Base-by-base conservation (phyloP, 75 land plant genomes). In the Pinus tabuliformis region DNA sequence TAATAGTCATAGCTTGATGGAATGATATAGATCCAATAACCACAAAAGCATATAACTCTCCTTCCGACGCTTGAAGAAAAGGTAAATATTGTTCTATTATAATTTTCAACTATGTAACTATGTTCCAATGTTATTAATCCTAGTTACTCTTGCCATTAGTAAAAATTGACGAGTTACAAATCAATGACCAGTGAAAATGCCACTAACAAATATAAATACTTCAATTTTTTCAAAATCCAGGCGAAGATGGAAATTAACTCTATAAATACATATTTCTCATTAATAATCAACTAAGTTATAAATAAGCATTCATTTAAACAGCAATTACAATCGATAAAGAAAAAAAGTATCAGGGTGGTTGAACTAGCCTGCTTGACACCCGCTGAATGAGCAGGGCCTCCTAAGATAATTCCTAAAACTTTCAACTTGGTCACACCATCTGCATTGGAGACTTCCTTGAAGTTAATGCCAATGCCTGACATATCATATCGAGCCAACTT, bases 401-500 rank as follows among this genome's bases (percentile, higher is more conserved):
- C 95, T 63, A 97, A 87, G 21, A 95, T 79, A 26, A 97, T 81
- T 22, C 99, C 99, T 73, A 91, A 62, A 21, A 97, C 93, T 82
- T 89, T 95, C 82, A 97, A 70, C 77, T 77, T 86, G 58, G 82
- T 58, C 26, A 58, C 58, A 52, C 95, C 93, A 78, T 81, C 73
- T 21, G 81, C 89, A 78, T 76, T 89, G 13, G 87, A 80, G 70
- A 89, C 72, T 77, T 97, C 98, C 70, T 91, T 90, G 72, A 97
- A 74, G 79, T 89, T 95, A 24, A 97, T 80, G 20, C 99, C 99
- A 80, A 97, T 81, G 49, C 98, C 98, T 73, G 93, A 91, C 78
- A 97, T 75, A 76, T 97, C 99, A 88, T 94, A 97, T 80, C 86
- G 88, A 24, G 99, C 84, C 87, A 94, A 83, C 87, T 89, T 97